Conservation (phyloP, 306 rosid genomes). For the Echinosophora koreensis region DNA sequence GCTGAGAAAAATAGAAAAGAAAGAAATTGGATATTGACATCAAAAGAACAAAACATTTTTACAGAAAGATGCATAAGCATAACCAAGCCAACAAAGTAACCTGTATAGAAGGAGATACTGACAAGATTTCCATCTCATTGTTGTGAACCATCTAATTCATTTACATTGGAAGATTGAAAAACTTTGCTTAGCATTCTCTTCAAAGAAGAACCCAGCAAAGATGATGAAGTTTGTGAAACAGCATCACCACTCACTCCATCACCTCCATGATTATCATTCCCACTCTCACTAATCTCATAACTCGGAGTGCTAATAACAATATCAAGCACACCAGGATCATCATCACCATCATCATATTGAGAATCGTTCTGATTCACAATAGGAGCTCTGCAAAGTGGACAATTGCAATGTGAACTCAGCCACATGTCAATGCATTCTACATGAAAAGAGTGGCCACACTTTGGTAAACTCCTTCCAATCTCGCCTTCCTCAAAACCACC, state of each 20-base stretch:
- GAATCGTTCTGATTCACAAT: conserved; percentile 37
- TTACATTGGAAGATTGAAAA: conserved; percentile 59
- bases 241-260: conserved; percentile 2
- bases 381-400: conserved; percentile 83
- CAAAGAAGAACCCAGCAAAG: conserved; percentile 64
- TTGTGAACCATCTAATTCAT: conserved; percentile 42
- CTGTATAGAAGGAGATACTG: conserved; percentile 1
- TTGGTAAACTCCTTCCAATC: conserved; percentile 70
- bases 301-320: conserved; percentile 53
- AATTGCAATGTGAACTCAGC: conserved; percentile 75
- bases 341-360: conserved; percentile 1
- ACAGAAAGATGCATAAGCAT: conserved; percentile 30
- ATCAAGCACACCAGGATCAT: conserved; percentile 45
- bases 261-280: conserved; percentile 6
- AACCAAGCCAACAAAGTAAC: background rate
- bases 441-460: conserved; percentile 82
- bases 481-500: conserved; percentile 71
- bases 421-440: conserved; percentile 93
- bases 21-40: background rate
- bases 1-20: background rate
- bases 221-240: conserved; percentile 52
- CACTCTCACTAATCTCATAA: conserved; percentile 46
- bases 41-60: conserved; percentile 25
- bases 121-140: conserved; percentile 29
- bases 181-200: conserved; percentile 78